Evolutionary conservation across 2,329 filamentous ascomycete species (phyloP).

Genomic region (Biscogniauxia sp.): DNA sequence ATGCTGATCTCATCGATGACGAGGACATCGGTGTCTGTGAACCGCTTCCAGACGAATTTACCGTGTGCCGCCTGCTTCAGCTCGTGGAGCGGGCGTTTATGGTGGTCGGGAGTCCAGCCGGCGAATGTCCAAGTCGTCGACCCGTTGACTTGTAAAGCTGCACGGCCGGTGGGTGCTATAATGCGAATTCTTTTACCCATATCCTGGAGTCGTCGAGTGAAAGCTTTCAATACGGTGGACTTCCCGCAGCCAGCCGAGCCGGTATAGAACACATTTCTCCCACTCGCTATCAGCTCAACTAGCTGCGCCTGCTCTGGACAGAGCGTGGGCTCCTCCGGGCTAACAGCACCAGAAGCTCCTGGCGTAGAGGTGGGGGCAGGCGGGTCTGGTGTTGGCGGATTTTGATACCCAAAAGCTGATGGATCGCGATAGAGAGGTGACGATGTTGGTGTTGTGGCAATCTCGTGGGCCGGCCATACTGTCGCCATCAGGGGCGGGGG

Average conservation of each 20-base stretch:
- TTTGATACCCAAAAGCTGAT: neutral
- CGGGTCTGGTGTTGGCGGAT: neutral
- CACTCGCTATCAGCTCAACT: constrained; percentile 49
- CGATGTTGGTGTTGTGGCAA: neutral
- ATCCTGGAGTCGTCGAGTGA: constrained; percentile 38
- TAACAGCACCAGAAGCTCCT: neutral
- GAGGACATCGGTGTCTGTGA: constrained; percentile 50
- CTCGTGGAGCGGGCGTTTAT: constrained; percentile 39
- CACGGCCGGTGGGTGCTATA: constrained; percentile 58
- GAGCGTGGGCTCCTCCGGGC: constrained; percentile 31
- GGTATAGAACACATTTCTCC: constrained; percentile 62
- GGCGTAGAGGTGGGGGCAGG: neutral
- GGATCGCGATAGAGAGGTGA: neutral
- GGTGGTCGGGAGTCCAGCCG: constrained; percentile 50
- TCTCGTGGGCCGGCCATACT: neutral
- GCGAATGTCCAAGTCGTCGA: constrained; percentile 56
- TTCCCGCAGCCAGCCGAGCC: constrained; percentile 62
- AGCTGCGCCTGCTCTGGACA: constrained; percentile 47
- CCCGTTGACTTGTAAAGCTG: constrained; percentile 56
- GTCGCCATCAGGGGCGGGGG: neutral
- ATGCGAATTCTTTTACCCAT: constrained; percentile 44
- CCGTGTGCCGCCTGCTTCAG: constrained; percentile 32
- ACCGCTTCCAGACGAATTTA: constrained; percentile 34
- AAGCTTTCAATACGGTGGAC: constrained; percentile 51
- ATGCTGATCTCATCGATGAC: constrained; percentile 67